phyloP scores from a whole-genome alignment of 352 stramenopile species.

The Phytophthora megakarya region DNA sequence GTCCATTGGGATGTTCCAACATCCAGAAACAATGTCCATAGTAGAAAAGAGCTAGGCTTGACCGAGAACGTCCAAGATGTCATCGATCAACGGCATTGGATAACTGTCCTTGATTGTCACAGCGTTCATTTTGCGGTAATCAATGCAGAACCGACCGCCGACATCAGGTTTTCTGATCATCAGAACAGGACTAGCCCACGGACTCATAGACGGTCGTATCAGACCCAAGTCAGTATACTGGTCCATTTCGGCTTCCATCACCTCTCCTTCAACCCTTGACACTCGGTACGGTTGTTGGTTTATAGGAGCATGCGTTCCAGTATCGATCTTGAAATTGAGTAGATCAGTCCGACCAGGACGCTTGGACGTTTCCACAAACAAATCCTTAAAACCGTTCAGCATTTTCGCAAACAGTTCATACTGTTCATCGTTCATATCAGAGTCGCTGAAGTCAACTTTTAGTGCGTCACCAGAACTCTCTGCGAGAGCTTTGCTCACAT shows the following conservation, averaged over 20 bases:
- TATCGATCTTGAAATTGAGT: constrained; percentile 6
- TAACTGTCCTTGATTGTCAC: neutral
- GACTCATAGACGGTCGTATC: too few relatives aligned
- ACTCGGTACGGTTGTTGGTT: too few relatives aligned
- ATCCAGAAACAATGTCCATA: too few relatives aligned
- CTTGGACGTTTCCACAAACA: constrained; percentile 14
- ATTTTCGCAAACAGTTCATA: too few relatives aligned
- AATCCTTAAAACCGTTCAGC: neutral
- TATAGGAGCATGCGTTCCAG: neutral
- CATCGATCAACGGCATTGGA: neutral
- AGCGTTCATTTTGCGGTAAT: neutral
- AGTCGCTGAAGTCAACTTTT: neutral
- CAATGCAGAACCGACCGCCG: neutral
- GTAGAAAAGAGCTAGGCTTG: neutral
- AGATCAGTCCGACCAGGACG: neutral
- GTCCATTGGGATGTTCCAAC: neutral
- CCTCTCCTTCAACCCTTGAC: too few relatives aligned
- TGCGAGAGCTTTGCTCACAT: too few relatives aligned
- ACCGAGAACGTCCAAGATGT: neutral
- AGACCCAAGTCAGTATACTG: too few relatives aligned
- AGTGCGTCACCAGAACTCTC: too few relatives aligned
- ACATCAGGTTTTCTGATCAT: too few relatives aligned
- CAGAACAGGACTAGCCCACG: too few relatives aligned
- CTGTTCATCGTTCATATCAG: neutral
- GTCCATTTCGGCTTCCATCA: too few relatives aligned